Evolutionary conservation across 2,329 filamentous ascomycete genomes (phyloP).

Genomic region (Xylariaceae sp.): DNA sequence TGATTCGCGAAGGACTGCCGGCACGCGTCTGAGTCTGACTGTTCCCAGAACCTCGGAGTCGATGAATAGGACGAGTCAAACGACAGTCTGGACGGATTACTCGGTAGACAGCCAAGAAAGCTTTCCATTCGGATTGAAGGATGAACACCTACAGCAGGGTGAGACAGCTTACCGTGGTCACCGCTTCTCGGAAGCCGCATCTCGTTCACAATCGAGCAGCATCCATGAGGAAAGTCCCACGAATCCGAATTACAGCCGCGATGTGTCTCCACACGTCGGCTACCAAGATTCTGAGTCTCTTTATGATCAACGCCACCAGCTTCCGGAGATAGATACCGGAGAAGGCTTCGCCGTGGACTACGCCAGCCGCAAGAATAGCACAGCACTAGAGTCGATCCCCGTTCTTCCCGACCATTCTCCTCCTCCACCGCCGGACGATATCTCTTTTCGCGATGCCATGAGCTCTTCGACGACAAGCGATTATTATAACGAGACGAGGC

Average conservation of each 20-base stretch:
- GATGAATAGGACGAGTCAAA: conserved; percentile 43
- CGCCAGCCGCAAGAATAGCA: conserved; percentile 26
- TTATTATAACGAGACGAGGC: conserved; percentile 35
- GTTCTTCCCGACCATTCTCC: conserved; percentile 41
- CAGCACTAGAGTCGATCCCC: conserved; percentile 16
- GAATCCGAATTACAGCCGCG: conserved; percentile 28
- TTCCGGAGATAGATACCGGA: conserved; percentile 45
- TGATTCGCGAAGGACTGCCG: conserved; percentile 24
- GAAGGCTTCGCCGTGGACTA: conserved; percentile 44
- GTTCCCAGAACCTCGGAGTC: conserved; percentile 38
- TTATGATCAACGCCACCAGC: conserved; percentile 27
- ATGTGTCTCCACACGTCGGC: conserved; percentile 25
- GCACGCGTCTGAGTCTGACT: conserved; percentile 37
- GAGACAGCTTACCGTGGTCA: conserved; percentile 19
- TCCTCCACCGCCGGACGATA: conserved; percentile 36
- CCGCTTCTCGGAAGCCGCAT: conserved; percentile 21
- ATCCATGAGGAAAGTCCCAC: conserved; percentile 19
- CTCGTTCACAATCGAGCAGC: conserved; percentile 21
- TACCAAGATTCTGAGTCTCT: conserved; percentile 19
- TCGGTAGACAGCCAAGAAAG: conserved; percentile 46
- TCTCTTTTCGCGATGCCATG: conserved; percentile 17
- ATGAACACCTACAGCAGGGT: conserved; percentile 15
- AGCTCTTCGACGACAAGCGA: conserved; percentile 29
- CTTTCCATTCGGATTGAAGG: conserved; percentile 22
- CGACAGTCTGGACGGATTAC: conserved; percentile 54